Conservation (phyloP, 768 basidiomycete genomes). For the Sistotremastrum suecicum region DNA sequence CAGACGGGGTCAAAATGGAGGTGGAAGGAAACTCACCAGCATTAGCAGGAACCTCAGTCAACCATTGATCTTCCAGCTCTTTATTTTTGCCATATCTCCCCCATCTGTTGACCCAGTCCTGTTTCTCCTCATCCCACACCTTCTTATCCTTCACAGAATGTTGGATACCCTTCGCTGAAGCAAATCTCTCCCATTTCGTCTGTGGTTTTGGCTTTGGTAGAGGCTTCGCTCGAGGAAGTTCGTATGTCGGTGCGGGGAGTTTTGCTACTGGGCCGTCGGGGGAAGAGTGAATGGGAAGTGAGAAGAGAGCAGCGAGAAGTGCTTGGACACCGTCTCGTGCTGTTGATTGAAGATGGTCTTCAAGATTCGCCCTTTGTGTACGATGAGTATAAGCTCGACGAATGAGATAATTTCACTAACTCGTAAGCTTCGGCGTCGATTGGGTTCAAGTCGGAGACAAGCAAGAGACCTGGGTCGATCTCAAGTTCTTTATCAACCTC, state of each 20-base stretch:
- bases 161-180: slow-evolving; percentile 85
- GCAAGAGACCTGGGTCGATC: slow-evolving; percentile 70
- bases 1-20: background rate
- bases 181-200: slow-evolving; percentile 97
- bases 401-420: slow-evolving; percentile 26
- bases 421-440: slow-evolving; percentile 75
- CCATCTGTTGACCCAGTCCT: slow-evolving; percentile 89
- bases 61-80: slow-evolving; percentile 76
- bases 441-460: slow-evolving; percentile 78
- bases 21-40: slow-evolving; percentile 46
- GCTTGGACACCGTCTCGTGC: slow-evolving; percentile 75
- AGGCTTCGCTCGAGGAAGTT: slow-evolving; percentile 81
- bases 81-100: slow-evolving; percentile 84
- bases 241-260: slow-evolving; percentile 63
- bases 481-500: slow-evolving; percentile 69
- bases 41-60: slow-evolving; percentile 77
- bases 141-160: slow-evolving; percentile 65
- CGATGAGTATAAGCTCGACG: background rate
- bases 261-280: slow-evolving; percentile 71
- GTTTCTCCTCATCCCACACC: slow-evolving; percentile 88
- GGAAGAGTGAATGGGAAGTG: slow-evolving; percentile 63
- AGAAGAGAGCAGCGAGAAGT: slow-evolving; percentile 67
- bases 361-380: slow-evolving; percentile 49
- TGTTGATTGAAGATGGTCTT: slow-evolving; percentile 65
- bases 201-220: slow-evolving; percentile 83